Evolutionary conservation across 2,329 filamentous ascomycete genomes (phyloP).

Genomic region (Alternaria atra): DNA sequence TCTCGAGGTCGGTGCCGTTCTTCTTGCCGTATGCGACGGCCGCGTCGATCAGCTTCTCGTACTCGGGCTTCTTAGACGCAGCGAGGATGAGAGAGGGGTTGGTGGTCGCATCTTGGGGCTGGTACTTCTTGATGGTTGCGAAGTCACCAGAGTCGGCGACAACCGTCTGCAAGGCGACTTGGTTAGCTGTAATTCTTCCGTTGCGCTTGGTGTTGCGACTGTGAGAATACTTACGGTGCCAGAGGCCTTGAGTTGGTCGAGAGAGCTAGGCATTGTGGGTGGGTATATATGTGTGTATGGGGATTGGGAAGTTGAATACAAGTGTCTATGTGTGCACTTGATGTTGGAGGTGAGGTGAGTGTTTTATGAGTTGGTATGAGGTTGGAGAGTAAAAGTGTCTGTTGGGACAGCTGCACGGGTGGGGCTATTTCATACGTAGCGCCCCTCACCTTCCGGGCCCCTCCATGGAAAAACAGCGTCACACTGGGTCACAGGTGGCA

Average conservation of each 20-base stretch:
- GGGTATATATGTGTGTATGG: constrained; percentile 28
- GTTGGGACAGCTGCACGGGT: constrained; percentile 19
- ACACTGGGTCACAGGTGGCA: constrained; percentile 50
- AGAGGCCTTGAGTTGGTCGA: constrained; percentile 95
- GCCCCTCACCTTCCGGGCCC: constrained; percentile 30
- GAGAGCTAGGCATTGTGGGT: constrained; percentile 78
- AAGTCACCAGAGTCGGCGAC: constrained; percentile 93
- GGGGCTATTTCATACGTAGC: constrained; percentile 31
- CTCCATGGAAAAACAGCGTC: constrained; percentile 45
- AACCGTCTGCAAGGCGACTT: constrained; percentile 71
- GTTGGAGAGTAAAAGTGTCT: constrained; percentile 27
- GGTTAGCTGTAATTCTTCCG: constrained; percentile 17
- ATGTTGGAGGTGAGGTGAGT: constrained; percentile 10
- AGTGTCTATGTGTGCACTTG: constrained; percentile 10
- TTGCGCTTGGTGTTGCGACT: constrained; percentile 20
- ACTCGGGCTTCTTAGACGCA: constrained; percentile 97
- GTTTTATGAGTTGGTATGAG: constrained; percentile 8
- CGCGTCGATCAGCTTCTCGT: constrained; percentile 87
- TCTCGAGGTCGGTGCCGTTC: constrained; percentile 71
- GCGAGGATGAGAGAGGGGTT: constrained; percentile 99
- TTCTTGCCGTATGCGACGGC: constrained; percentile 88
- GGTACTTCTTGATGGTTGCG: constrained; percentile 97
- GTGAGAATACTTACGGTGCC: constrained; percentile 80
- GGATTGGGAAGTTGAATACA: neutral
- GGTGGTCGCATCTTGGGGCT: constrained; percentile 99